These are phyloP conservation scores for sorghum (Sorghum bicolor) DNA, from an alignment of 176 grass and related monocot genomes.

Conservation along the genomic window Sorghum_bicolor_NCBIv3 NC_012873.2:54557001-54557500, in stretches of 20 bases:
- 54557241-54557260: background rate
- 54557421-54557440: slow-evolving; percentile 3
- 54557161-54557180: too few relatives aligned
- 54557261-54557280: background rate
- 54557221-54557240: background rate
- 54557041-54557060: background rate
- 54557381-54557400: background rate
- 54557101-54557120: background rate
- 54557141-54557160: background rate
- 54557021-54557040: background rate
- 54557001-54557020: background rate
- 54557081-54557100: background rate
- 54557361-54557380: background rate
- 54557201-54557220: background rate
- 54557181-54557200: background rate
- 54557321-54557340: background rate
- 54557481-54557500: slow-evolving; percentile 20
- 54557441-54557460: slow-evolving; percentile 23
- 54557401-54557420: background rate
- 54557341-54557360: slow-evolving; percentile 8
- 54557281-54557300: background rate
- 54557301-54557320: background rate
- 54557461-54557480: slow-evolving; percentile 15
- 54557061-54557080: background rate
- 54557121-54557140: background rate